Evolutionary conservation across 805 yeast species (phyloP).

Genomic region (Metschnikowia arizonensis): DNA sequence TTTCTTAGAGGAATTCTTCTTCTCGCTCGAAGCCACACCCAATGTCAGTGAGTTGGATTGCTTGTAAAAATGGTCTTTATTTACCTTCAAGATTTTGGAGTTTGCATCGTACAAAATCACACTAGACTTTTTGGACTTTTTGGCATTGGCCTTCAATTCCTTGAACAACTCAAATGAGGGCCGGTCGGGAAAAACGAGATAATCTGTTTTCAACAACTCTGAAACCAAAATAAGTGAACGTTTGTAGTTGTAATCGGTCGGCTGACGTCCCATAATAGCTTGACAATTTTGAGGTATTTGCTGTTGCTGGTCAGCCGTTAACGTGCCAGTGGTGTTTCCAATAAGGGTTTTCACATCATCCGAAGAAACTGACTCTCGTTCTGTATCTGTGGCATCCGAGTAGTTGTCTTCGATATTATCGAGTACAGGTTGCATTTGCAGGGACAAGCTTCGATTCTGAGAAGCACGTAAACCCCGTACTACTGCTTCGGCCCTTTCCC

Average conservation of each 20-base stretch:
- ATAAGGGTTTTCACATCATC: conserved; percentile 4
- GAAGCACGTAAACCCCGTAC: not conserved
- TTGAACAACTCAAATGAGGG: conserved; percentile 30
- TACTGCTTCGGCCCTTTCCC: conserved; percentile 1
- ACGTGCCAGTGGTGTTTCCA: not conserved
- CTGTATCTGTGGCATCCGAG: conserved; percentile 3
- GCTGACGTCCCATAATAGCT: conserved; percentile 20
- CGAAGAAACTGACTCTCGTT: conserved; percentile 3
- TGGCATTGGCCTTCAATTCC: conserved; percentile 21
- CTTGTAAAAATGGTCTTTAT: not conserved
- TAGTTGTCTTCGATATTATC: not conserved
- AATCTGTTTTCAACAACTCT: conserved; percentile 29
- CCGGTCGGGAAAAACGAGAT: conserved; percentile 29
- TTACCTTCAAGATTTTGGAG: conserved; percentile 15
- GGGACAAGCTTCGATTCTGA: not conserved
- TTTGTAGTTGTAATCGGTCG: conserved; percentile 25
- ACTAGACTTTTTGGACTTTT: conserved; percentile 22
- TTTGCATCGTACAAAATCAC: conserved; percentile 19
- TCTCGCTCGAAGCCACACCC: not conserved
- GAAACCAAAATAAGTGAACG: conserved; percentile 29
- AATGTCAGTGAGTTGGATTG: not conserved
- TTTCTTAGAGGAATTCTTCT: not conserved
- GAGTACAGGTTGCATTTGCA: not conserved
- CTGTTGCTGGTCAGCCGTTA: conserved; percentile 1
- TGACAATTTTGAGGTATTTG: not conserved